A percentile compares a stretch with the other conserved stretches of the same genome.
phyloP scores from a whole-genome alignment of 192 early-diverging fungal species.

The Podila minutissima region DNA sequence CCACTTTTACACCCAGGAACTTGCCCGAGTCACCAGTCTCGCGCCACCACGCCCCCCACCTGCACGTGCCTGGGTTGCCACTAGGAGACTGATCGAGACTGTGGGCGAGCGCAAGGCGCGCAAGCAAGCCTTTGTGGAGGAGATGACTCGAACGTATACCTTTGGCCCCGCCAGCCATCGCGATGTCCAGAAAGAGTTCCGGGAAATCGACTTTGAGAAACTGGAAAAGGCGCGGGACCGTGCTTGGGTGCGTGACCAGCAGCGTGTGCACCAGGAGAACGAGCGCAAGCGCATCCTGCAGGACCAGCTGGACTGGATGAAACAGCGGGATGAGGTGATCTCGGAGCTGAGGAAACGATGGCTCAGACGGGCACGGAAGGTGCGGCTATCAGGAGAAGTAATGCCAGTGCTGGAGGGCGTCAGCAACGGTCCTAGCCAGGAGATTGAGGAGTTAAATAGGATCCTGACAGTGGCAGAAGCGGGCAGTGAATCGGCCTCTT shows the following conservation, averaged over 20 bases:
- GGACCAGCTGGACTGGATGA: slow-evolving; percentile 4
- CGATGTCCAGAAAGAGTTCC: not conserved
- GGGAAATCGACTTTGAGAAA: not conserved
- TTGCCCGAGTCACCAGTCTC: not conserved
- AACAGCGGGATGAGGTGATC: not conserved
- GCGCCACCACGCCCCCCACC: not conserved
- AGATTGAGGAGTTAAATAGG: too few relatives aligned
- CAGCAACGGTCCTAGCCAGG: too few relatives aligned
- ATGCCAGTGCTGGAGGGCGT: too few relatives aligned
- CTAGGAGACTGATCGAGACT: not conserved
- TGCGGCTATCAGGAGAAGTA: too few relatives aligned
- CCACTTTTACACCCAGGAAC: not conserved
- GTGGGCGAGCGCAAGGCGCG: not conserved
- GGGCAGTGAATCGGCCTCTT: not conserved
- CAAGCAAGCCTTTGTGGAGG: not conserved
- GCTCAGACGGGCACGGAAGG: not conserved
- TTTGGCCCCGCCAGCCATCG: not conserved
- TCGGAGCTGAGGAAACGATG: not conserved
- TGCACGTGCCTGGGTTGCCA: not conserved
- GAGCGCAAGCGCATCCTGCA: not conserved
- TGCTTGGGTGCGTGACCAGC: not conserved
- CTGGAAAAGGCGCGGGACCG: not conserved
- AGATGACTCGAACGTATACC: not conserved
- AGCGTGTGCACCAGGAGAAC: not conserved
- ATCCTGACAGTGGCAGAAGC: too few relatives aligned